These are phyloP conservation scores for Allium sativum DNA, from an alignment of 106 monocot genomes.

Conservation along the genomic window DNA sequence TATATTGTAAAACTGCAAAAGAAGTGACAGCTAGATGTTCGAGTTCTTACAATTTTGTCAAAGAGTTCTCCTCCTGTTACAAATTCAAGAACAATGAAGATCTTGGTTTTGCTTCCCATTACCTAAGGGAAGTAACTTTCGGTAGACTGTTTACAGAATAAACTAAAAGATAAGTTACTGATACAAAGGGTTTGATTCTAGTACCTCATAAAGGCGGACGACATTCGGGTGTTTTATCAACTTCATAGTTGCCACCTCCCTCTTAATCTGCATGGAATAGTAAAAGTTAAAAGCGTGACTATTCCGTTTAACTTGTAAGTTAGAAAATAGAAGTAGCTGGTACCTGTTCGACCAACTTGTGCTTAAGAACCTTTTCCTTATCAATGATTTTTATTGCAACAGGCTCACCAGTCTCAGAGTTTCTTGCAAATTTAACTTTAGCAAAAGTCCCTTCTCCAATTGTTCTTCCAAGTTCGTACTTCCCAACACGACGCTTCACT, in stretches of 20 bases:
- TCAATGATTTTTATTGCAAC: constrained; percentile 92
- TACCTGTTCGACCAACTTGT: constrained; percentile 93
- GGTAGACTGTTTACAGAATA: background rate
- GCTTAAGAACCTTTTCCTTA: constrained; percentile 89
- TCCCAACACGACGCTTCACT: constrained; percentile 69
- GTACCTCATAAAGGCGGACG: constrained; percentile 56
- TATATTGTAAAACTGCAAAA: background rate
- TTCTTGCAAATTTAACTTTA: constrained; percentile 85
- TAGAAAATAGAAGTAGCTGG: too few species aligned
- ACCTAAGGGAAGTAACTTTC: constrained; percentile 31
- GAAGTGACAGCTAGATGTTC: background rate
- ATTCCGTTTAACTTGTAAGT: too few species aligned
- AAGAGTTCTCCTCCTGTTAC: constrained; percentile 84
- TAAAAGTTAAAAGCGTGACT: too few species aligned
- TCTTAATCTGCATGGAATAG: constrained; percentile 53
- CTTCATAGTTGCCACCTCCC: constrained; percentile 75
- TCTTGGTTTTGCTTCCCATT: constrained; percentile 94
- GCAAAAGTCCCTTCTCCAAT: constrained; percentile 95
- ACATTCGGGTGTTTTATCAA: constrained; percentile 74
- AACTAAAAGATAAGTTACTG: too few species aligned
- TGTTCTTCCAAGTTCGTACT: constrained; percentile 86
- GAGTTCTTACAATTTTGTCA: constrained; percentile 74
- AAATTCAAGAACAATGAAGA: constrained; percentile 83
- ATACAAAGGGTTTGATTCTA: too few species aligned
- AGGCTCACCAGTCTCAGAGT: constrained; percentile 57